Conservation (phyloP, 2,329 filamentous ascomycete species). For the Mariannaea elegans region DNA sequence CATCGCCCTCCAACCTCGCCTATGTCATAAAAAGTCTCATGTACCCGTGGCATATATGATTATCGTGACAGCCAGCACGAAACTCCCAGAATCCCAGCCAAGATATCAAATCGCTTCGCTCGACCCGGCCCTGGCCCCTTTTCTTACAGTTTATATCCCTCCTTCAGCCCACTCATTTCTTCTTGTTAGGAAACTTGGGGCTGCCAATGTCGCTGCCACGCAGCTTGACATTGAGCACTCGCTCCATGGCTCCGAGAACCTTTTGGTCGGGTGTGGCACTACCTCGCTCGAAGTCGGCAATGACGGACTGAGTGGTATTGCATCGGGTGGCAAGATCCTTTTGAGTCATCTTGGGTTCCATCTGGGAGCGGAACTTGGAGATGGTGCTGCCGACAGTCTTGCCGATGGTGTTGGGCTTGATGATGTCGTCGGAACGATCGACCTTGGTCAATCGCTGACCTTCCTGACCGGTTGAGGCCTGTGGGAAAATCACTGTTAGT, state of each 20-base stretch:
- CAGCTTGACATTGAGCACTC: constrained; percentile 87
- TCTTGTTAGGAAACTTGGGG: constrained; percentile 83
- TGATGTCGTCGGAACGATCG: constrained; percentile 95
- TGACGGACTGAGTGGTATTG: constrained; percentile 82
- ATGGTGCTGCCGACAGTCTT: constrained; percentile 84
- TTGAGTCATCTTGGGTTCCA: constrained; percentile 96
- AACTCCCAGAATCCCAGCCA: constrained; percentile 39
- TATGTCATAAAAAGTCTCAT: constrained; percentile 34
- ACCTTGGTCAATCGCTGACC: constrained; percentile 98
- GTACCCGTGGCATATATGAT: constrained; percentile 38
- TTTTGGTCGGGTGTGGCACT: constrained; percentile 84
- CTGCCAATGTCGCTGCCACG: constrained; percentile 85
- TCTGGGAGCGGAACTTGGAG: constrained; percentile 77
- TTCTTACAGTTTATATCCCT: constrained; percentile 32
- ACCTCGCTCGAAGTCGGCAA: constrained; percentile 88
- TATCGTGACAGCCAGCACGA: constrained; percentile 37
- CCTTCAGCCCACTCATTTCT: constrained; percentile 47
- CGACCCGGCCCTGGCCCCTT: constrained; percentile 39
- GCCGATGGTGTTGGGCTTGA: constrained; percentile 94
- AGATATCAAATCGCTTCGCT: constrained; percentile 42
- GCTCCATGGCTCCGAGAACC: constrained; percentile 80
- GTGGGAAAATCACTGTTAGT: constrained; percentile 25
- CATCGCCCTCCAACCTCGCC: constrained; percentile 26
- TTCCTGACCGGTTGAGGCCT: constrained; percentile 59
- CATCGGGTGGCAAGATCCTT: constrained; percentile 86